Base-by-base conservation (phyloP, 495 filamentous ascomycete genomes). In the Penicillium tannophilum region DNA sequence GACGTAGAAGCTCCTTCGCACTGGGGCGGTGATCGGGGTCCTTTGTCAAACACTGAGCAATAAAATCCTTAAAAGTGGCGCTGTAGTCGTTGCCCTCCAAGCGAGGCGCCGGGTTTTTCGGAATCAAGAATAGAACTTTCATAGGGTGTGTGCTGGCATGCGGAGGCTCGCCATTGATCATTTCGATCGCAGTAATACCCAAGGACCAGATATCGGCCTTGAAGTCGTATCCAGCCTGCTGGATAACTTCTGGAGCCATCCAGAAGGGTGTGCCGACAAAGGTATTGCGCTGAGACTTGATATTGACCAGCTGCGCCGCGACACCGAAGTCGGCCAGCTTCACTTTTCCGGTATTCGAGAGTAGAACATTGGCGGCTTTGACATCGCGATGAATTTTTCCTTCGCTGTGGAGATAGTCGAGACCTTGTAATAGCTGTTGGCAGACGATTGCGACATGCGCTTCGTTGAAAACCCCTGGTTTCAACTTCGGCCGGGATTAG, bases 211-310 rank as follows among this genome's bases (percentile, higher is more conserved):
- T 93, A 70, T 98, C 94, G 20, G 94, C 94, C 76, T 96, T 96
- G 77, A 90, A 96, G 72, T 97, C 93, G 63, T 98, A 98, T 28
- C 94, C 94, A 53, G 90, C 86, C 76, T 98, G 93, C 73, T 97
- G 89, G 63, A 98, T 98, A 17, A 98, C 94, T 70, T 98, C 94
- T 8, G 94, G 94, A 5, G 94, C 94, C 94, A 98, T 98, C 94
- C 94, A 98, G 76, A 96, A 98, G 0, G 94, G 94, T 4, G 94
- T 98, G 8, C 94, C 94, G n/a, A 98, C 94, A 66, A 98, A 98
- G 0, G 94, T 98, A 65, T 97, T 96, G 24, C 94, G 89, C 77
- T 97, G 92, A 8, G 94, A 97, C 76, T 97, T 98, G 71, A 97
- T 96, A 73, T 96, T 95, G 58, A 91, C 93, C 55, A 99, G 82